phyloP scores from a whole-genome alignment of 495 filamentous ascomycete genomes.

The Amniculicola lignicola region DNA sequence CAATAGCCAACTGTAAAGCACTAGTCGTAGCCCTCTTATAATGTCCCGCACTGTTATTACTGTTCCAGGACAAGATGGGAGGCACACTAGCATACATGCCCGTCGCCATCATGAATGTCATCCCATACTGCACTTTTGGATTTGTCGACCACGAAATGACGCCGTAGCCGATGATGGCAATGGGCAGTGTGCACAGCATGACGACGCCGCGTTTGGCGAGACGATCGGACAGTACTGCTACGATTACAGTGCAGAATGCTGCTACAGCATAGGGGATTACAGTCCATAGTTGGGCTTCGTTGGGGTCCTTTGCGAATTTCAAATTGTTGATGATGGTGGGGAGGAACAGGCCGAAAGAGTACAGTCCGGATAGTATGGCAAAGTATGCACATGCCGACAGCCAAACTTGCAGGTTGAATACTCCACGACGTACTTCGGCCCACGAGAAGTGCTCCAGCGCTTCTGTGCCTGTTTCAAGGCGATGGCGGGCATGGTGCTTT shows the following conservation, averaged over 20 bases:
- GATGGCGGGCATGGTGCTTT: constrained; percentile 40
- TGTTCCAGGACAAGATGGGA: constrained; percentile 29
- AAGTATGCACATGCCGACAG: constrained; percentile 43
- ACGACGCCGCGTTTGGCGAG: constrained; percentile 44
- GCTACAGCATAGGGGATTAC: constrained; percentile 34
- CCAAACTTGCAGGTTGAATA: constrained; percentile 41
- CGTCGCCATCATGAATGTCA: constrained; percentile 34
- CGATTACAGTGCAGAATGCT: constrained; percentile 22
- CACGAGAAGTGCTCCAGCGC: constrained; percentile 33
- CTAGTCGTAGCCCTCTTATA: constrained; percentile 30
- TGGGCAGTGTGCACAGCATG: constrained; percentile 30
- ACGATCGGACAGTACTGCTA: constrained; percentile 48
- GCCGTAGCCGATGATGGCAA: constrained; percentile 32
- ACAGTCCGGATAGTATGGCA: constrained; percentile 29
- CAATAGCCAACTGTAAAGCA: constrained; percentile 47
- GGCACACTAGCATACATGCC: constrained; percentile 29
- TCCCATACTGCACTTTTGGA: constrained; percentile 27
- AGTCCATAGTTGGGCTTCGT: constrained; percentile 31
- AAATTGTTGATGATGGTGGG: constrained; percentile 33
- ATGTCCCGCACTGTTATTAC: constrained; percentile 31
- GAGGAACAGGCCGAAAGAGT: constrained; percentile 34
- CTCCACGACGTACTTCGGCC: constrained; percentile 29
- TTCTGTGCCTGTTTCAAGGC: constrained; percentile 39
- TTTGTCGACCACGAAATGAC: constrained; percentile 16
- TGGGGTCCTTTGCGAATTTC: constrained; percentile 36